Evolutionary conservation across 192 early-diverging fungal genomes (phyloP), one percentile per base, ranked within the genome.

Genomic region (Coemansia sp.): DNA sequence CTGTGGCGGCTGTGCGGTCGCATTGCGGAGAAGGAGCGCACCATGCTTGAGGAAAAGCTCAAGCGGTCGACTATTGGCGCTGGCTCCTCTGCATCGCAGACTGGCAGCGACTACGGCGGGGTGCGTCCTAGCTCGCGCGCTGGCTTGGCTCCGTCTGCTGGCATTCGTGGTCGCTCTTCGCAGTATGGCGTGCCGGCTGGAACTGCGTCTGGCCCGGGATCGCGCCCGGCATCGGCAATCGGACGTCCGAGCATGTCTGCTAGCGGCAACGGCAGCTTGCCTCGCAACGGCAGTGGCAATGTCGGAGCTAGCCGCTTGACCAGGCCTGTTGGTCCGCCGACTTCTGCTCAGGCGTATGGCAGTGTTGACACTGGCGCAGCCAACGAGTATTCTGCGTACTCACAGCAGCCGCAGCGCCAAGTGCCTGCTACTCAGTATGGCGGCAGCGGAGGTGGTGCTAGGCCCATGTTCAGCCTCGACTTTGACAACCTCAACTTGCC

Each of bases 21-120:
- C 31, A 68, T 96, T 15, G 72, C 87, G 2, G 93, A 94, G 54
- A 94, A 93, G 79, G 94, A 96, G 68, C 87, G 87, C 56, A 86
- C 87, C 25, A 88, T 96, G 75, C 65, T 96, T 9, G 89, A 93
- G 58, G 93, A 96, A 65, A 79, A 86, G 58, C 73, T 96, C 29
- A 94, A 91, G 80, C 77, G 73, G n/a, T 84, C 76, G 25, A 68
- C 73, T 5, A 60, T 84, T 70, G 69, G 65, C 36, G 31, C 41
- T 27, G 71, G 62, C 10, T 59, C 76, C 17, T 54, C 47, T 47
- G 6, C 39, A 15, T 57, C 60, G 19, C 24, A 53, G 10, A 27
- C 39, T 4, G 39, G 35, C 3, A 46, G 54, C 42, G 56, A 65
- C 31, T 31, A 40, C 22, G 40, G 32, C 35, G 54, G 17, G 22